phyloP scores from a whole-genome alignment of 352 stramenopile species.

The Phytopythium aichiense region DNA sequence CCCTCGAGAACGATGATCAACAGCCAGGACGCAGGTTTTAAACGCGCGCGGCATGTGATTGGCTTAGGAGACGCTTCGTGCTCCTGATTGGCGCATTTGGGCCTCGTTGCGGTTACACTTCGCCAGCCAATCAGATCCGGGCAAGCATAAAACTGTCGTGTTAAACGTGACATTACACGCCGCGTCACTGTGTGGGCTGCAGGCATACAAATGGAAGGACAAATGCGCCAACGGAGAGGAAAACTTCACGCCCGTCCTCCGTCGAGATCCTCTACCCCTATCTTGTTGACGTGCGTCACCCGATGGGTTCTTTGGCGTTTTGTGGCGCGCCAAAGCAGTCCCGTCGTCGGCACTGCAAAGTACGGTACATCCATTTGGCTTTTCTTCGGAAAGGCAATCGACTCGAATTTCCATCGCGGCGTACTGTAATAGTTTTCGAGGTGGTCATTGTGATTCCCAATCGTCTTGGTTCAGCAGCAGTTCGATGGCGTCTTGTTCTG shows the following conservation, averaged over 20 bases:
- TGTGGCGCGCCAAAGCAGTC: neutral
- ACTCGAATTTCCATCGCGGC: neutral
- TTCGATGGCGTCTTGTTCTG: neutral
- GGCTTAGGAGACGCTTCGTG: neutral
- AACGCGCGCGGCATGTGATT: neutral
- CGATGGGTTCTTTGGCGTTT: conserved; percentile 1
- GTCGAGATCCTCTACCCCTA: neutral
- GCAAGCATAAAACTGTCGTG: neutral
- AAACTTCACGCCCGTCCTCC: neutral
- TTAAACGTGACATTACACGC: conserved; percentile 1
- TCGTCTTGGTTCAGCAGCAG: neutral
- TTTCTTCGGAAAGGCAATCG: neutral
- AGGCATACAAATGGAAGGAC: neutral
- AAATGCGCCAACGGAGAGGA: neutral
- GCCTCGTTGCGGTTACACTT: neutral
- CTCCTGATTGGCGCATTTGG: neutral
- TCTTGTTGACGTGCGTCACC: conserved; percentile 3
- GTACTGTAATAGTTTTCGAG: neutral
- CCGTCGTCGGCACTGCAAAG: neutral
- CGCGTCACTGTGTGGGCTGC: neutral
- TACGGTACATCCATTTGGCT: neutral
- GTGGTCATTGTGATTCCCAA: neutral
- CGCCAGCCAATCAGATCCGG: neutral
- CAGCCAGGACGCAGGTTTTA: neutral
- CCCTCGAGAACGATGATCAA: conserved; percentile 4